These are phyloP conservation scores for Botryobasidium botryosum DNA, from an alignment of 768 basidiomycete genomes.

Conservation along the genomic window DNA sequence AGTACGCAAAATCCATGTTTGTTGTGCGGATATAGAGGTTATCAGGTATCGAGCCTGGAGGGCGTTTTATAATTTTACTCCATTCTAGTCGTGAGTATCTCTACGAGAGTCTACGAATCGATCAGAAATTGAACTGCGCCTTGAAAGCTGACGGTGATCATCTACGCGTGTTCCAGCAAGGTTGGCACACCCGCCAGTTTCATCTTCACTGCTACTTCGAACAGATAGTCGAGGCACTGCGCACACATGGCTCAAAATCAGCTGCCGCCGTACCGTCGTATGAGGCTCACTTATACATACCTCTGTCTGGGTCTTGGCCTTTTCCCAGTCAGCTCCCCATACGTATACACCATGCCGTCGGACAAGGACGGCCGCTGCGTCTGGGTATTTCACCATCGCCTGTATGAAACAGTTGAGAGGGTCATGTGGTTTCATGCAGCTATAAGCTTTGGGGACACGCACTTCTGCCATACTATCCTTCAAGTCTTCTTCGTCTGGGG, in stretches of 20 bases:
- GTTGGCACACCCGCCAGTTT: constrained; percentile 28
- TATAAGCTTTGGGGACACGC: constrained; percentile 4
- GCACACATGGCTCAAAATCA: constrained; percentile 6
- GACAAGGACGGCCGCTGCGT: constrained; percentile 62
- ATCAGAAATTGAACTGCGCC: too few relatives aligned
- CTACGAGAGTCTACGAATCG: too few relatives aligned
- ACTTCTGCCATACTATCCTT: constrained; percentile 70
- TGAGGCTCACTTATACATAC: constrained; percentile 19
- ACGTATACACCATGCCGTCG: constrained; percentile 70
- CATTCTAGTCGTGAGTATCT: too few relatives aligned
- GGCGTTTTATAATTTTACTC: too few relatives aligned
- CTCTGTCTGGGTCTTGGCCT: constrained; percentile 80
- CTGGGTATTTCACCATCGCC: constrained; percentile 65
- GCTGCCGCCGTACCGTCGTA: neutral
- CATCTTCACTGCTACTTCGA: constrained; percentile 79
- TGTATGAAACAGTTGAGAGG: constrained; percentile 6
- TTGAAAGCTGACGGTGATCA: too few relatives aligned
- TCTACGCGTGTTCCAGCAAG: neutral
- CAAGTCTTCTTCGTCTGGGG: constrained; percentile 77
- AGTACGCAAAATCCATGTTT: too few relatives aligned
- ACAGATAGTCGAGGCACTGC: constrained; percentile 79
- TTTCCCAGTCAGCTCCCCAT: constrained; percentile 76
- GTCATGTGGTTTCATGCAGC: neutral
- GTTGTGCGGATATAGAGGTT: too few relatives aligned
- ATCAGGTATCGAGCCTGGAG: too few relatives aligned